Evolutionary conservation across 2,329 filamentous ascomycete species (phyloP).

Genomic region (Sporothrix luriei): DNA sequence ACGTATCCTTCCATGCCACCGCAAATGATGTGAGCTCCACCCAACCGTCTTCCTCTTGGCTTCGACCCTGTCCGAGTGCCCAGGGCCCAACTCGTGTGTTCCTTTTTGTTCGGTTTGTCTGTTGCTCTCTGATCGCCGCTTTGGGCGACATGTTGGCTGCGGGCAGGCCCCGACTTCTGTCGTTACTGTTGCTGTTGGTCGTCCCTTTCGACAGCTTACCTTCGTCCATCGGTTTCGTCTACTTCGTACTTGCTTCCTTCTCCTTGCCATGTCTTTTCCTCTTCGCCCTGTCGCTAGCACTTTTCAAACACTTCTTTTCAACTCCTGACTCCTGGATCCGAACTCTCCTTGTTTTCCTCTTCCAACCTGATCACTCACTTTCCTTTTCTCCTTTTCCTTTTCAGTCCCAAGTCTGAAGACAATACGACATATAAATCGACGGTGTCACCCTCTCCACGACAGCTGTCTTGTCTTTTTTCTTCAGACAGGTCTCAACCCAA

Average conservation of each 20-base stretch:
- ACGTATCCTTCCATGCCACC: conserved; percentile 19
- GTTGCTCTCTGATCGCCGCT: conserved; percentile 2
- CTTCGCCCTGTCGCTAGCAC: conserved; percentile 7
- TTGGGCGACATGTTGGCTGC: not conserved
- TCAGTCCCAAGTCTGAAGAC: not conserved
- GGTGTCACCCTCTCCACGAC: not conserved
- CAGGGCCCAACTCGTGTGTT: not conserved
- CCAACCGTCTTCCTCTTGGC: not conserved
- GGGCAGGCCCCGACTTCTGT: not conserved
- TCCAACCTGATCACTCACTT: not conserved
- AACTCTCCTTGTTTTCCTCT: not conserved
- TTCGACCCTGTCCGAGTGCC: conserved; percentile 24
- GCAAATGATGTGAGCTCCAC: not conserved
- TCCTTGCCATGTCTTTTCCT: not conserved
- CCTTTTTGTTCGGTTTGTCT: not conserved
- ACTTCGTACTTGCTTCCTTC: not conserved
- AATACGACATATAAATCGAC: conserved; percentile 14
- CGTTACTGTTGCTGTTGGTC: conserved; percentile 1
- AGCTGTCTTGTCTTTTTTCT: not conserved
- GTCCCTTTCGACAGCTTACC: not conserved
- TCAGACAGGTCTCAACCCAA: conserved; percentile 8
- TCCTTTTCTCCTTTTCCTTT: not conserved
- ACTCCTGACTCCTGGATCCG: conserved; percentile 4
- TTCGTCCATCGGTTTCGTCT: not conserved
- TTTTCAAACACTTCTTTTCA: conserved; percentile 17